Evolutionary conservation across 495 filamentous ascomycete species (phyloP).

Genomic region (Ascobolus immersus): DNA sequence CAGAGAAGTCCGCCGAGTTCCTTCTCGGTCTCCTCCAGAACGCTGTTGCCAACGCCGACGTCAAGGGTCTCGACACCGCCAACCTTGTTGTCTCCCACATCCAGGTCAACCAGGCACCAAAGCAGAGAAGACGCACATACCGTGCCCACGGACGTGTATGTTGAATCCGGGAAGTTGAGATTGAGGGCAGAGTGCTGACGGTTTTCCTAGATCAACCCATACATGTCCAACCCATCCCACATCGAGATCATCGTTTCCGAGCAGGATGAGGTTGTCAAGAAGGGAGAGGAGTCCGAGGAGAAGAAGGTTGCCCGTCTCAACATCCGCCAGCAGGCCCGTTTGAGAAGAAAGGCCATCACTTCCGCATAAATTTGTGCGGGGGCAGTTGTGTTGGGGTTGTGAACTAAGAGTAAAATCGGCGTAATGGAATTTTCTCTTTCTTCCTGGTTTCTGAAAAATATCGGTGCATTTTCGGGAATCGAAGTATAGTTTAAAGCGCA

Average conservation of each 20-base stretch:
- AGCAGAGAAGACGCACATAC: conserved; percentile 93
- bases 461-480: no score
- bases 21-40: conserved; percentile 93
- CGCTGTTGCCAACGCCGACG: conserved; percentile 95
- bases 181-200: neutral
- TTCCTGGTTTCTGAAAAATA: no score
- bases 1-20: conserved; percentile 95
- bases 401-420: no score
- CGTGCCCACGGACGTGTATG: conserved; percentile 98
- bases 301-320: conserved; percentile 38
- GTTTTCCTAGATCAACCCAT: conserved; percentile 66
- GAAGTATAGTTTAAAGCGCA: no score
- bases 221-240: conserved; percentile 99
- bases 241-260: conserved; percentile 98
- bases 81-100: conserved; percentile 97
- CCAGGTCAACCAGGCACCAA: conserved; percentile 98
- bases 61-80: conserved; percentile 93
- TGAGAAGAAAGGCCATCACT: no score
- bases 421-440: no score
- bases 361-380: no score
- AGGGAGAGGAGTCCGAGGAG: conserved; percentile 38
- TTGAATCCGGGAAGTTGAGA: conserved; percentile 16
- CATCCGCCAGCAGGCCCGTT: conserved; percentile 77
- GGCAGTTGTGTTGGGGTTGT: no score
- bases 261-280: conserved; percentile 72